Percentiles rank a stretch among this genome's conserved stretches.
Conservation (phyloP, 352 stramenopile genomes). For the Globisporangium emineosum region DNA sequence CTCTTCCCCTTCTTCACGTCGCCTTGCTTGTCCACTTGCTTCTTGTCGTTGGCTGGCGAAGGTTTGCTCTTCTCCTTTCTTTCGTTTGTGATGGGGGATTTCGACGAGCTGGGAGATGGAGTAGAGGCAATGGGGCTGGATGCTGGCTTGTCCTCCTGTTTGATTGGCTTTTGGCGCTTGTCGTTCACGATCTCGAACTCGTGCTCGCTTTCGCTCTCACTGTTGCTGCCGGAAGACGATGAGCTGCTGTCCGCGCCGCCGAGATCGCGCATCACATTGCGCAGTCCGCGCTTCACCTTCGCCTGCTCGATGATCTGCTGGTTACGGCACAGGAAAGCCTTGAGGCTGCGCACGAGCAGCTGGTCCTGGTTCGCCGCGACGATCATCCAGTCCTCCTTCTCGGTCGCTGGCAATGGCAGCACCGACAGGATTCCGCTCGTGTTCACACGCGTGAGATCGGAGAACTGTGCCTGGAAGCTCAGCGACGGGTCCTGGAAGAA, state of each 20-base stretch:
- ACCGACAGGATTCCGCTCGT: constrained; percentile 63
- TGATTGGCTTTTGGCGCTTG: not conserved
- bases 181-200: constrained; percentile 16
- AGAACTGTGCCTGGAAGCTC: constrained; percentile 73
- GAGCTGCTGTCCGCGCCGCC: constrained; percentile 28
- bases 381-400: constrained; percentile 76
- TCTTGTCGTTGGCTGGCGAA: constrained; percentile 3
- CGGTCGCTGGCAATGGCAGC: constrained; percentile 43
- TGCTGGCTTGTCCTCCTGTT: constrained; percentile 1
- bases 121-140: not conserved
- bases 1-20: constrained; percentile 5
- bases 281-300: constrained; percentile 43
- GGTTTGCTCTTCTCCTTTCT: constrained; percentile 6
- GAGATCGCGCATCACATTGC: constrained; percentile 42
- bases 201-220: constrained; percentile 14
- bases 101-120: not conserved
- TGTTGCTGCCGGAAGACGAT: constrained; percentile 21
- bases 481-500: constrained; percentile 81
- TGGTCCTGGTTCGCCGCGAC: constrained; percentile 72
- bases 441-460: constrained; percentile 72
- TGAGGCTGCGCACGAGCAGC: constrained; percentile 62
- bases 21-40: not conserved
- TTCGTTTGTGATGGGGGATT: not conserved
- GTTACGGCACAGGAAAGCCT: constrained; percentile 64
- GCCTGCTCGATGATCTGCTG: constrained; percentile 43